phyloP scores from a whole-genome alignment of 2,329 filamentous ascomycete species.

The Bertia moriformis region DNA sequence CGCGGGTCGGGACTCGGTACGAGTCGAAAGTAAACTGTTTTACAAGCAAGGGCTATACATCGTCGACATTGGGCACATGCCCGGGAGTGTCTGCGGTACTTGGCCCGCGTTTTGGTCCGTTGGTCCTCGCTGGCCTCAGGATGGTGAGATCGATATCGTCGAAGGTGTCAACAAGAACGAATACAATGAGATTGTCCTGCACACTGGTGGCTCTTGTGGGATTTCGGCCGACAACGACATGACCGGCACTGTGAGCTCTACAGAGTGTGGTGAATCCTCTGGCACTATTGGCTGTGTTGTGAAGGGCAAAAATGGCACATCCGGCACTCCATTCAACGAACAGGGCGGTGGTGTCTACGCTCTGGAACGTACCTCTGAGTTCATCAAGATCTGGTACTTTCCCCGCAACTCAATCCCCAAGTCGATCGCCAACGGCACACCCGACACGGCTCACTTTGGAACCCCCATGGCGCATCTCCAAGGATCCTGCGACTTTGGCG shows the following conservation, averaged over 20 bases:
- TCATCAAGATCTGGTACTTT: slow-evolving; percentile 36
- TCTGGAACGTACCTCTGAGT: slow-evolving; percentile 26
- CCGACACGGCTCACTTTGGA: slow-evolving; percentile 27
- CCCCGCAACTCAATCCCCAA: slow-evolving; percentile 22
- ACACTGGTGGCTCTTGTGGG: slow-evolving; percentile 26
- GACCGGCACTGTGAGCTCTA: slow-evolving; percentile 28
- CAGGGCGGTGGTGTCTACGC: slow-evolving; percentile 31
- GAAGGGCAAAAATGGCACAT: slow-evolving; percentile 20
- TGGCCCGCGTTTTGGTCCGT: slow-evolving; percentile 1
- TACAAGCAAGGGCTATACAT: neutral
- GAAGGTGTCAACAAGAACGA: slow-evolving; percentile 30
- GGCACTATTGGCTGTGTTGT: slow-evolving; percentile 22
- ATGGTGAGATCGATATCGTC: slow-evolving; percentile 33
- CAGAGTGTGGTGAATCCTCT: slow-evolving; percentile 23
- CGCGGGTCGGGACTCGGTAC: neutral
- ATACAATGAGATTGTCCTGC: slow-evolving; percentile 28
- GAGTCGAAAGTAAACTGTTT: neutral
- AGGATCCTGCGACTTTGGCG: neutral
- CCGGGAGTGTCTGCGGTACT: neutral
- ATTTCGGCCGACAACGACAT: slow-evolving; percentile 25
- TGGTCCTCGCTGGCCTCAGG: neutral
- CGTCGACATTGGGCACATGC: neutral
- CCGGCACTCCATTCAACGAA: slow-evolving; percentile 36
- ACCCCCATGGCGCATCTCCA: slow-evolving; percentile 25
- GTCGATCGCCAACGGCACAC: slow-evolving; percentile 24